Conservation (phyloP, 78 protist genomes). For the Dictyostelium brefeldianum region DNA sequence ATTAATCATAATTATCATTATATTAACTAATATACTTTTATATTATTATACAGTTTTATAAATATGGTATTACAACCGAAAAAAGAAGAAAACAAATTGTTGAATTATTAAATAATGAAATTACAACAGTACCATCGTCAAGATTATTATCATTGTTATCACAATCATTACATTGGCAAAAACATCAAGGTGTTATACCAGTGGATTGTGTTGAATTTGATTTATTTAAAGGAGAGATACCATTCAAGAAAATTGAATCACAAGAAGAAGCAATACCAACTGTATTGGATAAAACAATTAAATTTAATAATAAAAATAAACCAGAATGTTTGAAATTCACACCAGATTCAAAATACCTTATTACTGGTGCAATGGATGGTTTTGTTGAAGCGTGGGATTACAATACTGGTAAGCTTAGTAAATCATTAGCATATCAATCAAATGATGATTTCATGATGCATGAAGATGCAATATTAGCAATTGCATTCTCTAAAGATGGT, state of each 20-base stretch:
- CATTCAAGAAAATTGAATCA: not conserved
- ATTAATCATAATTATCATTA: not conserved
- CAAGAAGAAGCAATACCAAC: conserved; percentile 39
- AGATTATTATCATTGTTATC: conserved; percentile 85
- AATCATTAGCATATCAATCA: conserved; percentile 83
- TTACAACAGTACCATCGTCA: conserved; percentile 36
- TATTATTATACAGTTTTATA: conserved; percentile 3
- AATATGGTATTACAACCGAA: conserved; percentile 38
- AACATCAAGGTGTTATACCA: conserved; percentile 78
- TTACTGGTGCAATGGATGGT: conserved; percentile 72
- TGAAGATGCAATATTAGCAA: conserved; percentile 82
- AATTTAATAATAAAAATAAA: conserved; percentile 50
- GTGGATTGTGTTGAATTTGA: conserved; percentile 43
- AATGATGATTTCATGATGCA: conserved; percentile 91
- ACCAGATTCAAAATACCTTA: conserved; percentile 77
- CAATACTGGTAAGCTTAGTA: conserved; percentile 81
- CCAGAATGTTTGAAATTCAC: conserved; percentile 56
- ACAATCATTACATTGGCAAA: conserved; percentile 92
- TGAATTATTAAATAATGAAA: conserved; percentile 38
- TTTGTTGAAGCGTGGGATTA: conserved; percentile 85
- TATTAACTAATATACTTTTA: not conserved
- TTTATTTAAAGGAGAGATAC: conserved; percentile 30
- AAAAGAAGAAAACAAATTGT: conserved; percentile 52
- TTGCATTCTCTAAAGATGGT: conserved; percentile 88
- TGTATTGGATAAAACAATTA: conserved; percentile 48